Evolutionary conservation across 768 basidiomycete genomes (phyloP).

Genomic region (Trametopsis cervina): DNA sequence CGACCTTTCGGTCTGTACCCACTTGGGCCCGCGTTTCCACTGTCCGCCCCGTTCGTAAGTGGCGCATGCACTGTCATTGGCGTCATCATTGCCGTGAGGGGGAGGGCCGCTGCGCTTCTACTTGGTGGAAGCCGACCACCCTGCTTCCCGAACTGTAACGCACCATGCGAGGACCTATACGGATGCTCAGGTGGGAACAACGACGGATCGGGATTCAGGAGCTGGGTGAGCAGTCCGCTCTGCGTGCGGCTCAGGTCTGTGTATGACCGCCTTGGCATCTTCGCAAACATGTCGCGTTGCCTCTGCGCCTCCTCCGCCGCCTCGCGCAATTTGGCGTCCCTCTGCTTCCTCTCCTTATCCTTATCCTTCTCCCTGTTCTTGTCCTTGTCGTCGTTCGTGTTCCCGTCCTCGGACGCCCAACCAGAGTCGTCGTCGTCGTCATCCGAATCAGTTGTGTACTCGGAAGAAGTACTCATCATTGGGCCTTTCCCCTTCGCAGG

Average conservation of each 20-base stretch:
- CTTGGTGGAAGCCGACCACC: constrained; percentile 26
- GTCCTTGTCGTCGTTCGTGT: constrained; percentile 17
- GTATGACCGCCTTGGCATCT: constrained; percentile 61
- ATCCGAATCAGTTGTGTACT: constrained; percentile 49
- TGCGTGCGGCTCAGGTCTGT: constrained; percentile 46
- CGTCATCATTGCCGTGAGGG: constrained; percentile 37
- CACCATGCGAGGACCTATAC: constrained; percentile 36
- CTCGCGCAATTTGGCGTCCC: constrained; percentile 26
- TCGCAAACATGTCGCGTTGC: constrained; percentile 68
- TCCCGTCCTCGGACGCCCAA: constrained; percentile 59
- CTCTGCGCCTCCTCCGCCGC: constrained; percentile 59
- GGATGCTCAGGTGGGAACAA: constrained; percentile 55
- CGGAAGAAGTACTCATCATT: constrained; percentile 42
- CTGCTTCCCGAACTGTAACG: constrained; percentile 21
- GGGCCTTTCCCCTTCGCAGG: constrained; percentile 26
- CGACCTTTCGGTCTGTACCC: constrained; percentile 64
- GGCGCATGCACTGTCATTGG: constrained; percentile 27
- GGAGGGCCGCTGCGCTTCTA: constrained; percentile 55
- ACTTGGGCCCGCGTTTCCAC: constrained; percentile 28
- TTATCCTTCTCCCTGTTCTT: no score
- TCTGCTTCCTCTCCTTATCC: constrained; percentile 16
- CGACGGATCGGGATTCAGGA: constrained; percentile 66
- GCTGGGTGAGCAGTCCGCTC: constrained; percentile 56
- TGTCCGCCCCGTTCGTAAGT: constrained; percentile 11
- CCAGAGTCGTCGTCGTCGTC: constrained; percentile 39